phyloP scores from a whole-genome alignment of 352 stramenopile species.

The Globisporangium takayamanum region DNA sequence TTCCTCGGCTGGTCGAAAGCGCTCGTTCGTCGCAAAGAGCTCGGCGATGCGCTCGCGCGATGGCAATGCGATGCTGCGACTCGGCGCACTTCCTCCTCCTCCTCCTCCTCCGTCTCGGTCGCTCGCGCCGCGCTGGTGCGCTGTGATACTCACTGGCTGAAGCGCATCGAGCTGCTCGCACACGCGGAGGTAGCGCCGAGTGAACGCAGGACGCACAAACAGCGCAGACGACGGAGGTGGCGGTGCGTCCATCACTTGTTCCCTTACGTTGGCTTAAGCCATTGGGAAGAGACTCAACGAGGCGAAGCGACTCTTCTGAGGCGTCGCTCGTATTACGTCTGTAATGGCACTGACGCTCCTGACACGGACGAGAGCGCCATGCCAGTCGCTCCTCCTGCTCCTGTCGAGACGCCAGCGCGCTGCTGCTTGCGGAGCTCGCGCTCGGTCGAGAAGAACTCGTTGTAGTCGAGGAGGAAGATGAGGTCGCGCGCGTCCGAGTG shows the following conservation, averaged over 20 bases:
- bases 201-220: slow-evolving; percentile 7
- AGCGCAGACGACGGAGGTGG: not conserved
- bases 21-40: slow-evolving; percentile 10
- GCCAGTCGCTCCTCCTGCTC: not conserved
- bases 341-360: too few relatives aligned
- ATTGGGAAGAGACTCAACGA: not conserved
- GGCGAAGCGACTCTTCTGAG: not conserved
- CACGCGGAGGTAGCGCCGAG: slow-evolving; percentile 19
- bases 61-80: slow-evolving; percentile 2
- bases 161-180: slow-evolving; percentile 28
- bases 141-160: slow-evolving; percentile 8
- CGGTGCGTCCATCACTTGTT: slow-evolving; percentile 1
- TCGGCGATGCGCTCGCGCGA: slow-evolving; percentile 8
- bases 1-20: slow-evolving; percentile 12
- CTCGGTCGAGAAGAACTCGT: slow-evolving; percentile 53
- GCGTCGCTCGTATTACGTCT: too few relatives aligned
- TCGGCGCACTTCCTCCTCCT: too few relatives aligned
- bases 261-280: too few relatives aligned
- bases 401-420: not conserved
- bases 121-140: not conserved
- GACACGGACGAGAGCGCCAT: not conserved
- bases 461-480: slow-evolving; percentile 67
- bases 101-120: not conserved
- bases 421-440: slow-evolving; percentile 27
- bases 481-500: slow-evolving; percentile 58